Evolutionary conservation across 768 basidiomycete genomes (phyloP).

Genomic region (Boletus rubroflammeus): DNA sequence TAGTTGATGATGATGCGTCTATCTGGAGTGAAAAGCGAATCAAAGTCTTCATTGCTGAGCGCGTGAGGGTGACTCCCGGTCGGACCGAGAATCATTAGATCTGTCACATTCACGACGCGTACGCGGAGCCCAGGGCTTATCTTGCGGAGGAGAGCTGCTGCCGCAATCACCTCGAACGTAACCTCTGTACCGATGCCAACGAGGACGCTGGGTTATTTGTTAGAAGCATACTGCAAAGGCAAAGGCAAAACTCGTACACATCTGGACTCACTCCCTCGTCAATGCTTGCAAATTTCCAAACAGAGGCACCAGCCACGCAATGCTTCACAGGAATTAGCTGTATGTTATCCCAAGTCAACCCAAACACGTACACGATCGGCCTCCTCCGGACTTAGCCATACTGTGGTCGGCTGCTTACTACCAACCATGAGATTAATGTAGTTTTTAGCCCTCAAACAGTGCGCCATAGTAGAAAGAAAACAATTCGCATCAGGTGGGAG

Average conservation of each 20-base stretch:
- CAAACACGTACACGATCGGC: conserved; percentile 51
- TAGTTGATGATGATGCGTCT: conserved; percentile 76
- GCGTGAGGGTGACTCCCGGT: conserved; percentile 76
- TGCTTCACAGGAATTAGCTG: conserved; percentile 41
- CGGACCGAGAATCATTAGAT: conserved; percentile 77
- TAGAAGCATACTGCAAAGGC: not conserved
- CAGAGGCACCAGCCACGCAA: conserved; percentile 81
- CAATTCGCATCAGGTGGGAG: conserved; percentile 90
- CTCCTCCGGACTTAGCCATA: conserved; percentile 76
- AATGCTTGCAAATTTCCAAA: conserved; percentile 81
- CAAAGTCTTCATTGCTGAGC: conserved; percentile 57
- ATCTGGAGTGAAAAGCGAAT: conserved; percentile 68
- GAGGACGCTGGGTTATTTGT: conserved; percentile 49
- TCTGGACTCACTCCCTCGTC: conserved; percentile 71
- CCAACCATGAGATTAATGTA: conserved; percentile 89
- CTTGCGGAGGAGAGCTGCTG: conserved; percentile 73
- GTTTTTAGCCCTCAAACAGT: conserved; percentile 80
- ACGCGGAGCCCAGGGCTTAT: conserved; percentile 70
- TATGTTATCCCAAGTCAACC: not conserved
- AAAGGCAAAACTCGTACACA: conserved; percentile 38
- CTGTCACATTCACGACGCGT: conserved; percentile 85
- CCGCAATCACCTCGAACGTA: conserved; percentile 86
- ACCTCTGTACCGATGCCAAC: conserved; percentile 87
- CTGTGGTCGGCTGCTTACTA: conserved; percentile 76
- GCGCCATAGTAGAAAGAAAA: conserved; percentile 77